phyloP scores from a whole-genome alignment of 2,329 filamentous ascomycete genomes.

The Sporothrix sp. region DNA sequence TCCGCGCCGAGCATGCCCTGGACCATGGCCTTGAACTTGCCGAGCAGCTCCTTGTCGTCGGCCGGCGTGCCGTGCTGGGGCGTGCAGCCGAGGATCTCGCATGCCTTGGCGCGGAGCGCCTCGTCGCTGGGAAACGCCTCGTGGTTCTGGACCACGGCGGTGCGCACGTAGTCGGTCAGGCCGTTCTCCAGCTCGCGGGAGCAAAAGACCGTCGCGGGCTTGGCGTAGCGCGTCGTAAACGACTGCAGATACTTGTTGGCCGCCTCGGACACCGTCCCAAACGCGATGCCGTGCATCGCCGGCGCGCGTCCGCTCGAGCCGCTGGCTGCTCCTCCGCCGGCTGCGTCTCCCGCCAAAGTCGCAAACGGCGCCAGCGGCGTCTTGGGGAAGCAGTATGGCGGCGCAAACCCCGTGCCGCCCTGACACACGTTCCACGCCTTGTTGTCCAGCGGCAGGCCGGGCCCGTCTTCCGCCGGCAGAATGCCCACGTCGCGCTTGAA shows the following conservation, averaged over 20 bases:
- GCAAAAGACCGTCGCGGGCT: conserved; percentile 45
- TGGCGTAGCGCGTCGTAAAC: conserved; percentile 34
- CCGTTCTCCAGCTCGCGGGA: conserved; percentile 49
- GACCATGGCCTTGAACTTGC: conserved; percentile 43
- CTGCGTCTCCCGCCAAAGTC: conserved; percentile 20
- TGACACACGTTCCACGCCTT: conserved; percentile 38
- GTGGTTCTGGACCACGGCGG: conserved; percentile 25
- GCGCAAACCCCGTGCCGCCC: conserved; percentile 45
- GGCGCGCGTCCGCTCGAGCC: conserved; percentile 24
- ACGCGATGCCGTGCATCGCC: conserved; percentile 23
- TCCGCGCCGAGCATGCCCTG: conserved; percentile 21
- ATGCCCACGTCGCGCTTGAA: conserved; percentile 52
- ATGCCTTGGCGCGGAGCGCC: conserved; percentile 36
- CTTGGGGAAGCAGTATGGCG: conserved; percentile 43
- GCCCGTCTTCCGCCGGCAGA: conserved; percentile 36
- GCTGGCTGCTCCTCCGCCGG: conserved; percentile 30
- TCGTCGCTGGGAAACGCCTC: conserved; percentile 39
- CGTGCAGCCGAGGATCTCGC: conserved; percentile 35
- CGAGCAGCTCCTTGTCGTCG: conserved; percentile 43
- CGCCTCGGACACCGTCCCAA: conserved; percentile 34
- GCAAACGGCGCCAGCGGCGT: conserved; percentile 27
- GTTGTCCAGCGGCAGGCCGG: conserved; percentile 34
- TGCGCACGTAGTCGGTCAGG: conserved; percentile 38
- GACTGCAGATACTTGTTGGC: conserved; percentile 40
- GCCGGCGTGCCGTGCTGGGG: conserved; percentile 37